Conservation (phyloP, 257 asterid species). For the Orobanche coerulescens region DNA sequence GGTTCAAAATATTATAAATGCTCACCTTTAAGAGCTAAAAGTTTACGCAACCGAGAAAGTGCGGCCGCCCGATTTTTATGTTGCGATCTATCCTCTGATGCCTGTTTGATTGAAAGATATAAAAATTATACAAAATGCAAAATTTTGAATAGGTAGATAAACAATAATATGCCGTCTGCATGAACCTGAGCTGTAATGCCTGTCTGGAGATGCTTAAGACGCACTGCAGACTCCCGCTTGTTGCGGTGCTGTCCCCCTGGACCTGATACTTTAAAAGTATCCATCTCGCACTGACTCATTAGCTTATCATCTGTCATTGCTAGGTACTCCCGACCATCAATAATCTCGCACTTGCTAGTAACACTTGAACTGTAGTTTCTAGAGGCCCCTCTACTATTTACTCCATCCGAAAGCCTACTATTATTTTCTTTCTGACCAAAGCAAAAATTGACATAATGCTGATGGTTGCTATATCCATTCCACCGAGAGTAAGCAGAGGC, state of each 20-base stretch:
- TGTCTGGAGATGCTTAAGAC: constrained; percentile 87
- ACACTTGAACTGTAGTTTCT: constrained; percentile 25
- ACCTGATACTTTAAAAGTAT: constrained; percentile 77
- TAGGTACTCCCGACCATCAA: constrained; percentile 51
- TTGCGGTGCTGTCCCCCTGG: constrained; percentile 99
- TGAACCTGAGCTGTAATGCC: constrained; percentile 80
- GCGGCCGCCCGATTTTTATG: constrained; percentile 90
- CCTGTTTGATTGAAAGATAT: constrained; percentile 41
- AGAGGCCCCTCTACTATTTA: constrained; percentile 22
- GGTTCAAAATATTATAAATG: background rate
- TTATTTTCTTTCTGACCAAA: constrained; percentile 11
- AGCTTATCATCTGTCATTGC: constrained; percentile 71
- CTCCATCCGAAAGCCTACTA: too few species aligned
- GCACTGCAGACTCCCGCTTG: constrained; percentile 96
- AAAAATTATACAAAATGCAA: too few species aligned
- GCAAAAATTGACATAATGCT: constrained; percentile 10
- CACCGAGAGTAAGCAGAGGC: constrained; percentile 21
- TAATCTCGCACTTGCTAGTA: constrained; percentile 14
- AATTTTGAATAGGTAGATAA: too few species aligned
- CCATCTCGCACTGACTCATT: constrained; percentile 79
- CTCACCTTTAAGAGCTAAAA: constrained; percentile 78
- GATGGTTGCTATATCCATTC: constrained; percentile 12
- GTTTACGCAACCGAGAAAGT: constrained; percentile 59
- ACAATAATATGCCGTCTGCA: constrained; percentile 5
- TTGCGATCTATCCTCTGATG: constrained; percentile 86